Evolutionary conservation across 2,329 filamentous ascomycete species (phyloP), one percentile per base, ranked within the genome.

Genomic region (Cercospora sp.): DNA sequence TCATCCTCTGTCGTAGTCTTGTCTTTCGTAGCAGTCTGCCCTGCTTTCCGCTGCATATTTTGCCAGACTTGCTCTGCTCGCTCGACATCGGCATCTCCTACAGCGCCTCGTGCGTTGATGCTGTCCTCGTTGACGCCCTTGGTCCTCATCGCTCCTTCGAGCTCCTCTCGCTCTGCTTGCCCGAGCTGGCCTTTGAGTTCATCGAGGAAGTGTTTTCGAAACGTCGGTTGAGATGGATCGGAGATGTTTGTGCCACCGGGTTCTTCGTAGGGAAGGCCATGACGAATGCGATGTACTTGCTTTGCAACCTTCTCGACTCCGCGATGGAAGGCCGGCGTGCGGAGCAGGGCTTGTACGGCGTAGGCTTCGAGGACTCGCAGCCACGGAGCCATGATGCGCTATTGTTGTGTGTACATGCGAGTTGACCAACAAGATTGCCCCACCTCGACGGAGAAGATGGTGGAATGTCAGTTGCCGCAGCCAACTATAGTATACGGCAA

Each of bases 291-390:
- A 69, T 83, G 80, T 66, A 85, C 80, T 66, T 77, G 78, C 68
- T 79, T 80, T 60, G 87, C 85, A 12, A 85, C 80, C 65, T 81
- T 81, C 26, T 84, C 81, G 18, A 88, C 84, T 28, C 74, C 80
- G 64, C 82, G 81, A 73, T 88, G 86, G 79, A 88, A 88, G 40
- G 80, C 75, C 2, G 84, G 84, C 64, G 84, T 87, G 63, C 79
- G 78, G 51, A 88, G 81, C 64, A 88, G 82, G 80, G 86, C 74
- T 48, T 75, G 70, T 8, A 73, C 75, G 60, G 70, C 67, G 68
- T 74, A 74, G 67, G 80, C 79, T 75, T 82, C 81, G 13, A 82
- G 75, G 13, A 82, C 64, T 42, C 74, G 74, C 23, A 81, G 71
- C 80, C 79, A 80, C 30, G 72, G 74, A 12, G 71, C 72, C 77